Evolutionary conservation across 352 stramenopile species (phyloP).

Genomic region (Achlya hypogyna): DNA sequence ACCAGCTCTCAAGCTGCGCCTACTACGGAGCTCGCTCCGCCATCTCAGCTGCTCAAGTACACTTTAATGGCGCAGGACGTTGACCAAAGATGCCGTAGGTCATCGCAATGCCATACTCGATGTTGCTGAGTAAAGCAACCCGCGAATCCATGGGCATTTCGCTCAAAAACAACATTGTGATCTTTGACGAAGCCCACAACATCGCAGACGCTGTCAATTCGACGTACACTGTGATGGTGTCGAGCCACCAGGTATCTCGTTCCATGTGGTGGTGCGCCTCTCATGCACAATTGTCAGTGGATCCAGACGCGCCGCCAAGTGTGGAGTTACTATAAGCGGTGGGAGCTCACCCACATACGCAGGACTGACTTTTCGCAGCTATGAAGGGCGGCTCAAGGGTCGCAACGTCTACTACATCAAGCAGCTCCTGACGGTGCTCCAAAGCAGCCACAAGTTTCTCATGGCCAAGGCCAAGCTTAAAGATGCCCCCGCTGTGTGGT

Average conservation of each 20-base stretch:
- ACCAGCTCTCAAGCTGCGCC: constrained; percentile 88
- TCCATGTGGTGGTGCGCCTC: neutral
- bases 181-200: constrained; percentile 99
- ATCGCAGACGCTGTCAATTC: constrained; percentile 93
- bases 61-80: neutral
- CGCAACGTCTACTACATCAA: constrained; percentile 88
- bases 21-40: constrained; percentile 95
- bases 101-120: constrained; percentile 87
- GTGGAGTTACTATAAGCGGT: constrained; percentile 71
- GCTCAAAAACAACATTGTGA: constrained; percentile 86
- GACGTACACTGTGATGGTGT: constrained; percentile 68
- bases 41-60: constrained; percentile 77
- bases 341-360: neutral
- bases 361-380: constrained; percentile 28
- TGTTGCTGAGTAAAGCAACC: constrained; percentile 86
- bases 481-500: constrained; percentile 37
- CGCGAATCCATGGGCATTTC: constrained; percentile 84
- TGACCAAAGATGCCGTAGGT: constrained; percentile 24
- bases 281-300: neutral
- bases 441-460: constrained; percentile 71
- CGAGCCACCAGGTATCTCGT: constrained; percentile 20
- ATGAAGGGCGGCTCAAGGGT: constrained; percentile 79
- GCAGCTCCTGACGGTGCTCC: constrained; percentile 68
- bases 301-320: constrained; percentile 40
- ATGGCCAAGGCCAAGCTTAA: constrained; percentile 24